phyloP scores from a whole-genome alignment of 2,329 filamentous ascomycete species.

The Ophiostoma montium region DNA sequence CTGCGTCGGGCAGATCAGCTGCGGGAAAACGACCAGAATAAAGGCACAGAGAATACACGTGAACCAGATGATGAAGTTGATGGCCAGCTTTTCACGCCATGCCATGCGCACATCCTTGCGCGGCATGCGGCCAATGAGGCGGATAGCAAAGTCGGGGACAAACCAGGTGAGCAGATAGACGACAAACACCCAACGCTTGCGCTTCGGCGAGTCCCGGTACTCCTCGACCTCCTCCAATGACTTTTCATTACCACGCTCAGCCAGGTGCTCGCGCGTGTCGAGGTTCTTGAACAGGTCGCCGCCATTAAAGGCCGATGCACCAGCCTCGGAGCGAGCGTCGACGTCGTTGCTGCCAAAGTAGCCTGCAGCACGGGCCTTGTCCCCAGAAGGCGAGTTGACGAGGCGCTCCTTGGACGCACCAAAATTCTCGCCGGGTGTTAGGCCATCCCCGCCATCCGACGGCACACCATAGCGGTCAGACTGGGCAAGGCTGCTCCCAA shows the following conservation, averaged over 20 bases:
- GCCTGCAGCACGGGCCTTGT: conserved; percentile 55
- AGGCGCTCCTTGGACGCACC: conserved; percentile 48
- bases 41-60: conserved; percentile 66
- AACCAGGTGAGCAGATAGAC: conserved; percentile 78
- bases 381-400: conserved; percentile 40
- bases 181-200: conserved; percentile 80
- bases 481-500: conserved; percentile 48
- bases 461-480: conserved; percentile 31
- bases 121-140: conserved; percentile 65
- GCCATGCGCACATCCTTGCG: conserved; percentile 85
- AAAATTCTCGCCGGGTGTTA: conserved; percentile 46
- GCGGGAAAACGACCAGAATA: conserved; percentile 79
- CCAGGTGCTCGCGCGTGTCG: conserved; percentile 86
- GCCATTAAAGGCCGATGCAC: conserved; percentile 74
- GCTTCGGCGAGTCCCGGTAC: conserved; percentile 57
- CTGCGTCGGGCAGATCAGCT: conserved; percentile 81
- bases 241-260: conserved; percentile 86
- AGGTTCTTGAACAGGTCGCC: conserved; percentile 98
- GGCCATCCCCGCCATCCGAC: conserved; percentile 49
- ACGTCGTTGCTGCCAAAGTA: conserved; percentile 71
- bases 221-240: conserved; percentile 84
- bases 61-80: conserved; percentile 95
- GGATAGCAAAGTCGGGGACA: conserved; percentile 72
- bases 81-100: conserved; percentile 94
- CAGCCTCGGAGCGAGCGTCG: conserved; percentile 81